Percentiles rank a stretch among this genome's conserved stretches.
Conservation (phyloP, 2,329 filamentous ascomycete species). For the Aspergillus tubingensis region DNA sequence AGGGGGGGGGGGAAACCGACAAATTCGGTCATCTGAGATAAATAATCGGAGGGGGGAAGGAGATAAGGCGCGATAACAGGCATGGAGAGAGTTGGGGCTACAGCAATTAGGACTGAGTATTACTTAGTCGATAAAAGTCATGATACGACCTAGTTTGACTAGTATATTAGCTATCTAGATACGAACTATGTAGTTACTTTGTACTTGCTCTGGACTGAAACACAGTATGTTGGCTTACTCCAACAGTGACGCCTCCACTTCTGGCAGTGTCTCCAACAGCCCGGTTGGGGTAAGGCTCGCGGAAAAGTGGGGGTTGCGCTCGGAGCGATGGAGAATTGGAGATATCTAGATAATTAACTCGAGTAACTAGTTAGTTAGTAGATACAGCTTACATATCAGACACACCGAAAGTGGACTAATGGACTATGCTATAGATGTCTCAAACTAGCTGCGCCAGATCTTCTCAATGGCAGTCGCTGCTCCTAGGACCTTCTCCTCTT, state of each 20-base stretch:
- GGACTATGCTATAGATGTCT: neutral
- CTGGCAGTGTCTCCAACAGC: neutral
- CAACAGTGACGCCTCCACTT: neutral
- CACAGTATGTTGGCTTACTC: neutral
- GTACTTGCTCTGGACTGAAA: no score
- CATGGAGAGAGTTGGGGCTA: no score
- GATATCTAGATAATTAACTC: neutral
- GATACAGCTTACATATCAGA: no score
- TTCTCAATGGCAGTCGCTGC: slow-evolving; percentile 37
- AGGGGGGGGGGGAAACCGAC: no score
- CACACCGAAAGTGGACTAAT: neutral
- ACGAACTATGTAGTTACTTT: no score
- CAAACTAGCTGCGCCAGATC: slow-evolving; percentile 22
- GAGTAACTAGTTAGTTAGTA: no score
- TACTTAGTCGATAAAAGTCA: neutral
- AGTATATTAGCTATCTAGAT: neutral
- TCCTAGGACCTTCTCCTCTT: slow-evolving; percentile 59
- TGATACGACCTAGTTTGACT: neutral
- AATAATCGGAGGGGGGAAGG: neutral
- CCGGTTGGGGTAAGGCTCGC: neutral
- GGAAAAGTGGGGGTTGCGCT: neutral
- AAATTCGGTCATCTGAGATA: neutral
- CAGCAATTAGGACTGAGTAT: neutral
- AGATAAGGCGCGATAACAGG: neutral
- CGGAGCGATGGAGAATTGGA: neutral